These are phyloP conservation scores for Deinandra increscens DNA, from an alignment of 129 eudicot genomes.

Conservation along the genomic window DNA sequence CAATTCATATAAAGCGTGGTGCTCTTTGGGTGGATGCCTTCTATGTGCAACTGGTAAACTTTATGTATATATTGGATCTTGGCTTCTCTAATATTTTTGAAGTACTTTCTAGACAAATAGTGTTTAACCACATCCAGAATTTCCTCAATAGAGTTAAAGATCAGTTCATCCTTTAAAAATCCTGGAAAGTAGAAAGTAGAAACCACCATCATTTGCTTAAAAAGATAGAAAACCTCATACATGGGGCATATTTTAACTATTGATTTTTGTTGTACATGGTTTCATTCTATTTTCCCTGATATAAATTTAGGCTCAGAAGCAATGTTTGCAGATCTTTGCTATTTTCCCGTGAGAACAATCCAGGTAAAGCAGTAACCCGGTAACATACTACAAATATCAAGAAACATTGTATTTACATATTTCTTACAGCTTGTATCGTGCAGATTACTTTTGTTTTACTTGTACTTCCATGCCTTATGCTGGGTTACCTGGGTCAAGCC, in stretches of 20 bases:
- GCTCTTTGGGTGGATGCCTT: constrained; percentile 91
- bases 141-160: too few relatives aligned
- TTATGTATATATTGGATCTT: neutral
- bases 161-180: too few relatives aligned
- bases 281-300: constrained; percentile 24
- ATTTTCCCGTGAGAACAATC: constrained; percentile 90
- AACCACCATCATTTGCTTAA: too few relatives aligned
- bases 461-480: constrained; percentile 92
- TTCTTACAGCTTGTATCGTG: constrained; percentile 24
- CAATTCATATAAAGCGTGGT: constrained; percentile 85
- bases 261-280: constrained; percentile 13
- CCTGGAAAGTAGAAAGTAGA: too few relatives aligned
- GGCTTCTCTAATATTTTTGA: neutral
- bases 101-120: too few relatives aligned
- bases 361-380: constrained; percentile 51
- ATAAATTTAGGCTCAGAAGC: constrained; percentile 87
- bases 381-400: neutral
- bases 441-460: constrained; percentile 81
- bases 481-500: constrained; percentile 98
- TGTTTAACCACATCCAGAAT: too few relatives aligned
- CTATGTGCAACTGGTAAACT: constrained; percentile 86
- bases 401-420: constrained; percentile 2
- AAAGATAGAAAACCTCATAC: too few relatives aligned
- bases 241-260: neutral
- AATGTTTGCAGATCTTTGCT: constrained; percentile 98